These are phyloP conservation scores for Botryotinia narcissicola DNA, from an alignment of 2,329 filamentous ascomycete genomes.

Conservation along the genomic window DNA sequence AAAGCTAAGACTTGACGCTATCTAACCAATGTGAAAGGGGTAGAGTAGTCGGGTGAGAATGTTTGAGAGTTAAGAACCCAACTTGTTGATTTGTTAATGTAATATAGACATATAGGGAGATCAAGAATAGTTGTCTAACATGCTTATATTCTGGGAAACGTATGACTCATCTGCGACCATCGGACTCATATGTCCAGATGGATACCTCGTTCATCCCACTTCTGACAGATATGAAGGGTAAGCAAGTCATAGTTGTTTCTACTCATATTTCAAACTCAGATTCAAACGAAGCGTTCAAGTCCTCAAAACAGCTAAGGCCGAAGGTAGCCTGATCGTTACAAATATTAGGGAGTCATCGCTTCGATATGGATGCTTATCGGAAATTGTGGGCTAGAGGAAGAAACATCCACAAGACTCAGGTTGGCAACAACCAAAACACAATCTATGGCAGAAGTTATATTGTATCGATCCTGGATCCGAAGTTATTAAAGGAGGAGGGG, in stretches of 20 bases:
- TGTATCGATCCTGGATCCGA: neutral
- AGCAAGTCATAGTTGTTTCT: too few relatives aligned
- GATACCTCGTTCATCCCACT: neutral
- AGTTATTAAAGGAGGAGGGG: neutral
- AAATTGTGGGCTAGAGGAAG: neutral
- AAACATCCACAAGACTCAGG: neutral
- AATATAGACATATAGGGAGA: neutral
- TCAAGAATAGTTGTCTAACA: neutral
- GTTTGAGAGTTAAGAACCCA: neutral
- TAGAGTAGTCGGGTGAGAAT: neutral
- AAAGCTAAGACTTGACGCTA: neutral
- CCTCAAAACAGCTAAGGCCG: neutral
- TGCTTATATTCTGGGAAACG: neutral
- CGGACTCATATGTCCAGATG: neutral
- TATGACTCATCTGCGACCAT: neutral
- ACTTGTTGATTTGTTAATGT: neutral
- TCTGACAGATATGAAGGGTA: neutral
- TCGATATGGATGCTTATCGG: neutral
- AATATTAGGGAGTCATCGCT: neutral
- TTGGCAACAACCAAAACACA: too few relatives aligned
- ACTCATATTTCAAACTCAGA: neutral
- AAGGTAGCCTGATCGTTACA: neutral
- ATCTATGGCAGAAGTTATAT: neutral
- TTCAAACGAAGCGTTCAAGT: neutral
- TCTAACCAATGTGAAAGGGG: neutral